Conservation (phyloP, 768 basidiomycete species). For the Terana coerulea region DNA sequence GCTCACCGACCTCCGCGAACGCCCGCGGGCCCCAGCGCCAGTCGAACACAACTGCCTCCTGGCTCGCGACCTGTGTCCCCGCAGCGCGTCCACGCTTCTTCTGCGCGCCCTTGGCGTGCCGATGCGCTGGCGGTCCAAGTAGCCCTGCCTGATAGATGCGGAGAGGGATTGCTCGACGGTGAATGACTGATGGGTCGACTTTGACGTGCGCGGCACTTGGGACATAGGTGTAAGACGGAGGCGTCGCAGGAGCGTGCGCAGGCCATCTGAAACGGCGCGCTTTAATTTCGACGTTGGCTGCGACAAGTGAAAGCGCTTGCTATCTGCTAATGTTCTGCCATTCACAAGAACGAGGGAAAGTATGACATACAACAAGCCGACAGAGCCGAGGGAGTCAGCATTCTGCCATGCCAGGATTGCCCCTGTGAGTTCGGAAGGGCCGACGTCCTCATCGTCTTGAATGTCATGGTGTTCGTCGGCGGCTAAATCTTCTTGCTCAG, state of each 20-base stretch:
- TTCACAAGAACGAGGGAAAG: conserved; percentile 82
- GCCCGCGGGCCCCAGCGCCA: conserved; percentile 89
- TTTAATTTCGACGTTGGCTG: too few species aligned
- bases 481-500: conserved; percentile 43
- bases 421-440: conserved; percentile 48
- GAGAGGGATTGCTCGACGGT: conserved; percentile 66
- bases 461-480: conserved; percentile 39
- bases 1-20: conserved; percentile 80
- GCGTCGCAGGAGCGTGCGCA: conserved; percentile 65
- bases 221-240: conserved; percentile 55
- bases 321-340: conserved; percentile 68
- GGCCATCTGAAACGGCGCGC: conserved; percentile 62
- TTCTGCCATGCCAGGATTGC: conserved; percentile 73
- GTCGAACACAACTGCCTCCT: conserved; percentile 47
- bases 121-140: conserved; percentile 64
- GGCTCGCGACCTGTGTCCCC: conserved; percentile 34
- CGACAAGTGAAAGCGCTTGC: conserved; percentile 41
- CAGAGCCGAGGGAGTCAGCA: conserved; percentile 58
- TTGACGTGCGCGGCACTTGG: conserved; percentile 47
- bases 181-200: conserved; percentile 46
- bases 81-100: conserved; percentile 52
- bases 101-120: conserved; percentile 40
- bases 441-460: conserved; percentile 49
- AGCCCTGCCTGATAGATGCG: conserved; percentile 63
- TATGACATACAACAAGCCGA: conserved; percentile 79